Evolutionary conservation across 1,139 yeast species (phyloP).

Genomic region (Magnusiomyces suaveolens): DNA sequence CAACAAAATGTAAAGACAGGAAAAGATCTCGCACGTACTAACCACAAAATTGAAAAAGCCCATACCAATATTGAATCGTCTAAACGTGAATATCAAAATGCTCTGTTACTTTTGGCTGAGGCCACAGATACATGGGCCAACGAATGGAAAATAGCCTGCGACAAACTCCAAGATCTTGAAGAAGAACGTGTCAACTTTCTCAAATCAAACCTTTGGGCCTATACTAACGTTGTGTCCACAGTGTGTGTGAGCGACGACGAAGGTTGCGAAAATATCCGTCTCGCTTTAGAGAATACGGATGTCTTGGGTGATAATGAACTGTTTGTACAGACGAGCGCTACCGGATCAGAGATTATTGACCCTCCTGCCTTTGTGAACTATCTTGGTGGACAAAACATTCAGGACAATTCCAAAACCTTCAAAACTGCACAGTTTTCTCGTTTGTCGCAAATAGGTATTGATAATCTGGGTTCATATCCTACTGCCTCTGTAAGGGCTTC

Average conservation of each 20-base stretch:
- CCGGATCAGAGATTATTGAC: slow-evolving; percentile 56
- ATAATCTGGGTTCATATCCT: slow-evolving; percentile 10
- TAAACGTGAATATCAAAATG: slow-evolving; percentile 50
- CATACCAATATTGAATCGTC: slow-evolving; percentile 41
- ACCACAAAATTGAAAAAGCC: slow-evolving; percentile 51
- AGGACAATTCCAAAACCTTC: slow-evolving; percentile 16
- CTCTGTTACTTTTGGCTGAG: slow-evolving; percentile 52
- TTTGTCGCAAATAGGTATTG: slow-evolving; percentile 11
- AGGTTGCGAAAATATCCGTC: slow-evolving; percentile 59
- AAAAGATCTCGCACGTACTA: slow-evolving; percentile 59
- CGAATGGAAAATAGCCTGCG: slow-evolving; percentile 70
- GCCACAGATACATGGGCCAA: slow-evolving; percentile 62
- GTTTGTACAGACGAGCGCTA: slow-evolving; percentile 49
- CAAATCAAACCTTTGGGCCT: slow-evolving; percentile 74
- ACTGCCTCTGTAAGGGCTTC: background rate
- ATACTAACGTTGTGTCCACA: slow-evolving; percentile 65
- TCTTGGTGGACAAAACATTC: slow-evolving; percentile 36
- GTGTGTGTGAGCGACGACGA: slow-evolving; percentile 74
- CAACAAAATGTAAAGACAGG: slow-evolving; percentile 71
- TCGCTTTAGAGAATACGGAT: slow-evolving; percentile 58
- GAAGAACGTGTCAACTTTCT: slow-evolving; percentile 66
- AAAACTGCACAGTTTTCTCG: slow-evolving; percentile 29
- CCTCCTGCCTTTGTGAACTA: slow-evolving; percentile 48
- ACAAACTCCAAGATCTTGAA: slow-evolving; percentile 66
- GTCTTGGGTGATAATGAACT: slow-evolving; percentile 49